These are phyloP conservation scores for Hypomyces rosellus DNA, from an alignment of 2,329 filamentous ascomycete species.

Conservation along the genomic window DNA sequence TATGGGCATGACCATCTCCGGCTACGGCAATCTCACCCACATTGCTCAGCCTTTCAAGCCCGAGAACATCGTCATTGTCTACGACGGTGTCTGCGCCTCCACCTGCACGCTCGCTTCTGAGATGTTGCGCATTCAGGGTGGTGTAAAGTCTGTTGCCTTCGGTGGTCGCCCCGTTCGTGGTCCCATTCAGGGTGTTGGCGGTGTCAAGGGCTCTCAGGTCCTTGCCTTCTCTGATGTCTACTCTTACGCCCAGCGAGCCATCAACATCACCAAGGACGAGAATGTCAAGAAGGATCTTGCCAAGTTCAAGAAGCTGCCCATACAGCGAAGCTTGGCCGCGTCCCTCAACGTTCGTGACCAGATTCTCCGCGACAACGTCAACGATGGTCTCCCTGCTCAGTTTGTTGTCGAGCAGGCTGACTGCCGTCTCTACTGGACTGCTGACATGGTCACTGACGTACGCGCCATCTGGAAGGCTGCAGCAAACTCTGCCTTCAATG, in stretches of 20 bases:
- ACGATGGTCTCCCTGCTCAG: slow-evolving; percentile 40
- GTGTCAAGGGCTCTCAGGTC: slow-evolving; percentile 44
- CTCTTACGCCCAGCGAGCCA: slow-evolving; percentile 16
- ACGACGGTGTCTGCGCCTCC: slow-evolving; percentile 53
- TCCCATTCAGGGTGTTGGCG: slow-evolving; percentile 48
- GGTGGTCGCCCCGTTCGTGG: slow-evolving; percentile 43
- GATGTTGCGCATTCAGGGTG: slow-evolving; percentile 44
- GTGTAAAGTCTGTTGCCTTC: slow-evolving; percentile 46
- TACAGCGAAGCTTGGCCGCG: slow-evolving; percentile 26
- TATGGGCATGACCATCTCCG: slow-evolving; percentile 31
- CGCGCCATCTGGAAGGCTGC: slow-evolving; percentile 41
- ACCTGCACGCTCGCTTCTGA: slow-evolving; percentile 53
- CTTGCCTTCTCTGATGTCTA: slow-evolving; percentile 26
- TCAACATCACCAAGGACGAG: slow-evolving; percentile 14
- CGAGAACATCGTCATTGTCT: slow-evolving; percentile 53
- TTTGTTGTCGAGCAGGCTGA: slow-evolving; percentile 42
- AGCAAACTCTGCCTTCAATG: slow-evolving; percentile 34
- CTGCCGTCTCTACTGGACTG: slow-evolving; percentile 46
- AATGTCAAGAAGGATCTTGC: slow-evolving; percentile 15
- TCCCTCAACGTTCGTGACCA: slow-evolving; percentile 35
- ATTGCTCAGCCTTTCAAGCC: slow-evolving; percentile 48
- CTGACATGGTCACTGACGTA: slow-evolving; percentile 41
- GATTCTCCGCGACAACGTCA: slow-evolving; percentile 30
- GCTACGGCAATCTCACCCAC: slow-evolving; percentile 32
- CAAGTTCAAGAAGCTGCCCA: slow-evolving; percentile 25